These are phyloP conservation scores for Phytopythium boreale DNA, from an alignment of 352 stramenopile species.

Conservation along the genomic window DNA sequence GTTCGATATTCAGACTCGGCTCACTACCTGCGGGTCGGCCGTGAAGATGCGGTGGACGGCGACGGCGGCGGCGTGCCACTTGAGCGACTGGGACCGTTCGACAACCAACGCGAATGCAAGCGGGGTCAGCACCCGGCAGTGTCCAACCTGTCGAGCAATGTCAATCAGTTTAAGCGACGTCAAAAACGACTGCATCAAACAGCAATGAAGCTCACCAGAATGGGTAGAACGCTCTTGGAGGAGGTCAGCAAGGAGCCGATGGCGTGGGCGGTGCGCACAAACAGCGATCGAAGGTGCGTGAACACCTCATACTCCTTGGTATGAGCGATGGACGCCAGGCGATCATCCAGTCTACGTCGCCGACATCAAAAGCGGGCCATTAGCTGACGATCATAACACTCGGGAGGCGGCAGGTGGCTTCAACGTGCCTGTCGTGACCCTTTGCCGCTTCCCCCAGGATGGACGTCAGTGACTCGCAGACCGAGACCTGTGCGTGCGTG, in stretches of 20 bases:
- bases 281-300: slow-evolving; percentile 44
- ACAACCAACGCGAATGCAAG: slow-evolving; percentile 56
- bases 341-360: slow-evolving; percentile 25
- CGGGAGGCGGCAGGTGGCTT: background rate
- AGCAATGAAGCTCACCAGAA: slow-evolving; percentile 26
- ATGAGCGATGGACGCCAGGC: slow-evolving; percentile 27
- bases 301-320: slow-evolving; percentile 58
- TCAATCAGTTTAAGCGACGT: background rate
- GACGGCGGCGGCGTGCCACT: slow-evolving; percentile 56
- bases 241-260: slow-evolving; percentile 53
- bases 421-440: slow-evolving; percentile 30
- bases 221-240: slow-evolving; percentile 28
- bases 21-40: slow-evolving; percentile 17
- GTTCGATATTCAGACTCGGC: background rate
- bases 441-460: slow-evolving; percentile 41
- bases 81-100: slow-evolving; percentile 49
- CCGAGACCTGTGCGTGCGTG: slow-evolving; percentile 15
- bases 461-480: slow-evolving; percentile 33
- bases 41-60: slow-evolving; percentile 47
- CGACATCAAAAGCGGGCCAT: background rate
- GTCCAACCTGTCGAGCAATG: slow-evolving; percentile 21
- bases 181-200: background rate
- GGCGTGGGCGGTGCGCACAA: slow-evolving; percentile 42
- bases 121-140: slow-evolving; percentile 39
- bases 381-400: background rate